Evolutionary conservation across 345 rosid species (phyloP).

Genomic region (Linum trigynum): DNA sequence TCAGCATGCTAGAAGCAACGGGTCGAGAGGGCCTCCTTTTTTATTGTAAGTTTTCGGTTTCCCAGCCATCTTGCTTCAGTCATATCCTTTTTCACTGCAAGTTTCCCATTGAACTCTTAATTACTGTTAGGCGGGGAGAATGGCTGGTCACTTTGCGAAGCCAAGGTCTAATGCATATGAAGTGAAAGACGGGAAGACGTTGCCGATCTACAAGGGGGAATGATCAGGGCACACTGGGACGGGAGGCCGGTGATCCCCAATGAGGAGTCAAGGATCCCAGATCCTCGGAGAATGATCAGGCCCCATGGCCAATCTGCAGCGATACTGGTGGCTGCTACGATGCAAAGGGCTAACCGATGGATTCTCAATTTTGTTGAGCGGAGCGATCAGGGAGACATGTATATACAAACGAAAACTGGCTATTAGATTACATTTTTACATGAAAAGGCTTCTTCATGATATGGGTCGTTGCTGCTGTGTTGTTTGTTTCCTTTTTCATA

Average conservation of each 20-base stretch:
- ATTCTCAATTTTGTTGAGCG: slow-evolving; percentile 22
- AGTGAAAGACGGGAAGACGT: slow-evolving; percentile 21
- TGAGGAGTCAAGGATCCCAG: slow-evolving; percentile 20
- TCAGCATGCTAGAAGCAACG: too few relatives aligned
- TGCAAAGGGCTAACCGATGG: slow-evolving; percentile 26
- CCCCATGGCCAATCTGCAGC: slow-evolving; percentile 25
- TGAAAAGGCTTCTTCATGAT: too few relatives aligned
- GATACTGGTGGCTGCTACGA: slow-evolving; percentile 25
- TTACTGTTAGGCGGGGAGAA: slow-evolving; percentile 21
- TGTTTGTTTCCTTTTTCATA: too few relatives aligned
- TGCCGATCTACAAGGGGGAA: slow-evolving; percentile 27
- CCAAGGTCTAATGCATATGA: slow-evolving; percentile 20
- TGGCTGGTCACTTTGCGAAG: slow-evolving; percentile 30
- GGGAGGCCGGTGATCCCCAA: slow-evolving; percentile 17
- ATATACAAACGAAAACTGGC: not conserved
- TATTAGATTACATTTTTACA: not conserved
- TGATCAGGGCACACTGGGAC: too few relatives aligned
- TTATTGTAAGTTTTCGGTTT: too few relatives aligned
- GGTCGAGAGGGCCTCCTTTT: too few relatives aligned
- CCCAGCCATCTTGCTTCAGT: too few relatives aligned
- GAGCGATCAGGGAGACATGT: slow-evolving; percentile 26
- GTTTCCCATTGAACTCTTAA: too few relatives aligned
- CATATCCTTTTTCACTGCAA: too few relatives aligned
- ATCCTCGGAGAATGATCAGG: slow-evolving; percentile 22
- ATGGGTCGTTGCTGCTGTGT: not conserved